Evolutionary conservation across 2,329 filamentous ascomycete species (phyloP), one percentile per base, ranked within the genome.

Genomic region (Sporothrix pallida): DNA sequence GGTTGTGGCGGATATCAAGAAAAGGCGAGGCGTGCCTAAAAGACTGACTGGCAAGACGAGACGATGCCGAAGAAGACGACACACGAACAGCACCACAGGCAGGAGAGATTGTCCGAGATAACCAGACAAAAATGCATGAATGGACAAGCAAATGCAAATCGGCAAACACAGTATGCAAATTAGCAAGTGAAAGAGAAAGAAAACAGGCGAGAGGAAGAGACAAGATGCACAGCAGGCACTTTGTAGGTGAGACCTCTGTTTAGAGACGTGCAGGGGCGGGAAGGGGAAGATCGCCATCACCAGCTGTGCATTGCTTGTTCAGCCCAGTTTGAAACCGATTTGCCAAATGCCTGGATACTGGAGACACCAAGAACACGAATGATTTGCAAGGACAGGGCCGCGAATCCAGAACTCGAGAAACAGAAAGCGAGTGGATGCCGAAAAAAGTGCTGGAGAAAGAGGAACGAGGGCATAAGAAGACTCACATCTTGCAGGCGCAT

Each of bases 241-340:
- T 37, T 37, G 13, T 56, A 56, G 52, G 12, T 23, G 52, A 23
- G 15, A 44, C 13, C 10, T 44, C 26, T 60, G 44, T 23, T 17
- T 10, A 44, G 37, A 71, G 13, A 48, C 58, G 31, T 58, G 42
- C 60, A 72, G 50, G 63, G 62, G 42, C 50, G 56, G 23, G 56
- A 58, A 52, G 67, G 31, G 31, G 46, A 46, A 58, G 58, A 71
- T 70, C 50, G 68, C 44, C 48, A n/a, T 60, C 48, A 37, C 56
- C 44, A 44, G 12, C 26, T 37, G 20, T 62, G 73, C 73, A 74
- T 74, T 72, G 71, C 54, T 54, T 46, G 63, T 74, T 70, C 68
- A 37, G 68, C 58, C 50, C 9, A 37, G 12, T 74, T 72, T 73
- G 75, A 75, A 75, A 75, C 75, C 63, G 75, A 74, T 73, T 74